Evolutionary conservation across 2,329 filamentous ascomycete species (phyloP).

Genomic region (Aspergillus eucalypticola): DNA sequence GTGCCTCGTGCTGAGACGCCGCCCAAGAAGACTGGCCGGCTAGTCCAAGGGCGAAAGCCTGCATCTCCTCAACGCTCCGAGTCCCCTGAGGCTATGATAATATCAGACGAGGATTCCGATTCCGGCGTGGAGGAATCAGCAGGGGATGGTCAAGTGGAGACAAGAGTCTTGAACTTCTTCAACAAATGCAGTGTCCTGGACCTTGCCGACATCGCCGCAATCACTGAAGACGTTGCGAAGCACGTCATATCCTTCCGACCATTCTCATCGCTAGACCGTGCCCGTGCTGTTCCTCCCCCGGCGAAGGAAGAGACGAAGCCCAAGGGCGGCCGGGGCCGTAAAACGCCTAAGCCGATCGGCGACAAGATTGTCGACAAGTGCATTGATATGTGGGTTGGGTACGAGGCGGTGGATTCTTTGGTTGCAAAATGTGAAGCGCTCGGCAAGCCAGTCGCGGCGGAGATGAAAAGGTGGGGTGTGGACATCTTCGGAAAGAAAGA

Average conservation of each 20-base stretch:
- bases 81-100: conserved; percentile 39
- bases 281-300: conserved; percentile 62
- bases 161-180: conserved; percentile 73
- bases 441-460: conserved; percentile 64
- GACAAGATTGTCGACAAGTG: conserved; percentile 68
- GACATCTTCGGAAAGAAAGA: conserved; percentile 63
- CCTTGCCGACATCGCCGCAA: conserved; percentile 77
- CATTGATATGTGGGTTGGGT: conserved; percentile 73
- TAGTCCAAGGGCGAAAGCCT: conserved; percentile 53
- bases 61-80: conserved; percentile 34
- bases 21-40: conserved; percentile 37
- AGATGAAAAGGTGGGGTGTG: conserved; percentile 69
- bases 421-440: conserved; percentile 74
- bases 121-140: conserved; percentile 42
- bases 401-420: conserved; percentile 79
- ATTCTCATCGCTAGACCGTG: conserved; percentile 66
- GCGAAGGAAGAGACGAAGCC: conserved; percentile 39
- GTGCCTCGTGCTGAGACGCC: conserved; percentile 21
- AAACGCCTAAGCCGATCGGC: conserved; percentile 59
- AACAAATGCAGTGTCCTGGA: conserved; percentile 76
- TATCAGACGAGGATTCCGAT: conserved; percentile 49
- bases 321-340: conserved; percentile 55
- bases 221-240: conserved; percentile 68
- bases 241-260: conserved; percentile 73
- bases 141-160: conserved; percentile 47